Evolutionary conservation across 202 grass and related monocot genomes (phyloP), one percentile per base, ranked within the genome.

Genomic region (Carex arenaria): DNA sequence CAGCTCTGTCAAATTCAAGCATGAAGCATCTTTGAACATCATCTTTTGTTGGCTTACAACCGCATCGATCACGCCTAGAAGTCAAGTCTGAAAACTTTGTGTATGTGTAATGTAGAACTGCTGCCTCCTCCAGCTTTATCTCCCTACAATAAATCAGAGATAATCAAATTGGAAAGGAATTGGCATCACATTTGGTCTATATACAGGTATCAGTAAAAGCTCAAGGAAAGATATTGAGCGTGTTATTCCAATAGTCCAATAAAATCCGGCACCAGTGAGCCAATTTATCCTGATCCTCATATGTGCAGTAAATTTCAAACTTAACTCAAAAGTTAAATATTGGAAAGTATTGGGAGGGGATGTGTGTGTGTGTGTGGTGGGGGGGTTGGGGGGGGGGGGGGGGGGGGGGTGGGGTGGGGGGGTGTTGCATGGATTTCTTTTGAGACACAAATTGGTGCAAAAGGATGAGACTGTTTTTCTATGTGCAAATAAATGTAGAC

Each of bases 21-120:
- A 98, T 98, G 84, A 98, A 98, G 78, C 95, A 98, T 93, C 95
- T 91, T 83, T 98, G 94, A 61, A 98, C 90, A 90, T 98, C 95
- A 42, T 93, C 87, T 82, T 93, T 98, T 9, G 95, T 98, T 60
- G 95, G 95, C 45, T 98, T 98, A 84, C 95, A 98, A 57, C 90
- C 90, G 83, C 95, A 98, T 6, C 95, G 95, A 90, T 98, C 95
- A 76, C 95, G 95, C 72, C 95, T 82, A 64, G 92, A 98, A 62
- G 95, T 98, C 82, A 98, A 85, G 87, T 98, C 95, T 19, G 95
- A 98, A 91, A 95, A 98, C 74, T 94, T 98, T 40, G 92, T 91
- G 69, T 98, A 98, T 34, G 95, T 98, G 52, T 90, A 98, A 69
- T 98, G 95, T 63, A 98, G 87, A 88, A 98, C 95, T 54, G 95